Base-by-base conservation (phyloP, 148 eudicot species). In the Vaccinium corymbosum region DNA sequence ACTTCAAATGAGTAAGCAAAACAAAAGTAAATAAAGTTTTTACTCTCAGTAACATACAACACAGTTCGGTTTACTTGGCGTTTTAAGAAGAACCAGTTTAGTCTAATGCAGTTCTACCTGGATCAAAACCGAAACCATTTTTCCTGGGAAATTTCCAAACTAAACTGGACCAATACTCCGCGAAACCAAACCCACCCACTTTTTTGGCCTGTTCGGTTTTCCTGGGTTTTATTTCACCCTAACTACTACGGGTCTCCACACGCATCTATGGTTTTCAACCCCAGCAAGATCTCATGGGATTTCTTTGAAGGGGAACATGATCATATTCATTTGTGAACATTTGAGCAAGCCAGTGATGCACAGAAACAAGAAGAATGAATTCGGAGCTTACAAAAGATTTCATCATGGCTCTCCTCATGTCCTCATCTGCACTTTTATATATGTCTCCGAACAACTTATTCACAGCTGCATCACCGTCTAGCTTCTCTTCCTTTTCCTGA, bases 401-500 rank as follows among this genome's bases (percentile, higher is more conserved):
- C 42, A 83, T 87, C 95, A 92, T 92, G 76, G 95, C 95, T 87
- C 95, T 89, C 81, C 89, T 85, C 16, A 87, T 86, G 84, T 92
- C 95, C 83, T 92, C 95, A 56, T 92, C 95, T 56, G 95, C 92
- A 84, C 85, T 88, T 55, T 78, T 51, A 59, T 91, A 92, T 55
- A 92, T 91, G 50, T 88, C 90, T 81, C 92, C 89, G 82, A 92
- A 92, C 73, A 92, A 84, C 82, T 89, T 90, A 88, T 92, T 92
- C 84, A 92, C 84, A 59, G 92, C 92, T 22, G 95, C 95, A 90
- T 92, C 95, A 71, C 95, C 93, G 61, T 92, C 95, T 49, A 92
- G 82, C 83, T 85, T 85, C 76, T 85, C 87, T 61, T 85, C 87
- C 66, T 85, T 85, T 64, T 85, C 87, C 87, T 85, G 84, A 61